Evolutionary conservation across 228 moss, liverwort and hornwort species (phyloP), one percentile per base, ranked within the genome.

Genomic region (Sphagnum magellanicum): DNA sequence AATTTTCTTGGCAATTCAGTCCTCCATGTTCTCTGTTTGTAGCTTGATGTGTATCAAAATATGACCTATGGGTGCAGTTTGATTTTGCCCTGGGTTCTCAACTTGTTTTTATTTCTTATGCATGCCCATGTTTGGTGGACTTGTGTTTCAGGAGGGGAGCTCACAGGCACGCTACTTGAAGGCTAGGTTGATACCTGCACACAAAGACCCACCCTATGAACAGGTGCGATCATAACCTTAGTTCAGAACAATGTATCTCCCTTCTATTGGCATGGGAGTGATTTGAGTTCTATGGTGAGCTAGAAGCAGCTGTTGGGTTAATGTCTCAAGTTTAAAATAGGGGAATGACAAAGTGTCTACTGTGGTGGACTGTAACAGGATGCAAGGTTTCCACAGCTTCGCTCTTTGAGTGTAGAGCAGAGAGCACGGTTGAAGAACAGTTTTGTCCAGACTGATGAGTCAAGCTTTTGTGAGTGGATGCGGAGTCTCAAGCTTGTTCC

Each of bases 391-490:
- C 98, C 98, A 16, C 98, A 98, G 63, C 74, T 98, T 13, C 75
- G 83, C 71, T 77, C 82, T 73, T 76, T 98, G 61, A 73, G 68
- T 53, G 55, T 78, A 6, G 94, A 98, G 75, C 98, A 94, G 79
- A 83, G 92, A 77, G 83, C 77, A 49, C 87, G 84, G 73, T 63
- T 98, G 73, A 90, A 90, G 73, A 86, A 75, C 75, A 90, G 83
- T 75, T 90, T 94, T 77, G 78, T 94, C 52, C 92, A 82, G 50
- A 94, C 94, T 59, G 94, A 94, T 77, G 98, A 98, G 46, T 68
- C 81, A 15, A 98, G 98, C 75, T 92, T 92, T 73, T 80, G 79
- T 53, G 98, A 98, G 73, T 98, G 94, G 92, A 98, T 98, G 94
- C 89, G 86, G 48, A 89, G 80, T 72, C 77, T 98, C 59, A 94